Conservation (phyloP, 768 basidiomycete species). For the Agaricus sinodeliciosus region DNA sequence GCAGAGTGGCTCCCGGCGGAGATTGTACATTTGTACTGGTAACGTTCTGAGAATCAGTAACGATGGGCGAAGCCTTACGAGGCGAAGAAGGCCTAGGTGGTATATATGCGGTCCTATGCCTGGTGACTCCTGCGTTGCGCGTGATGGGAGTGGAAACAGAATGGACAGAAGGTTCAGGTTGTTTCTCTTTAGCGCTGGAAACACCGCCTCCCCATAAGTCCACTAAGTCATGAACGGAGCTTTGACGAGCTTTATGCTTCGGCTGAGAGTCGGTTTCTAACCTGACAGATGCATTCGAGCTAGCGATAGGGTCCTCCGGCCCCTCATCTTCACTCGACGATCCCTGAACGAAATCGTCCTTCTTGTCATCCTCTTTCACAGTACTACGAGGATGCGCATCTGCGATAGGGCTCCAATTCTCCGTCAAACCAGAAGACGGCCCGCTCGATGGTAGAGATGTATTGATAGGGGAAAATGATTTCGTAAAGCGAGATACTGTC, state of each 20-base stretch:
- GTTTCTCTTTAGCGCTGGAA: conserved; percentile 34
- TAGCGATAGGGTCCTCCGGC: conserved; percentile 36
- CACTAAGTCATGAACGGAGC: conserved; percentile 79
- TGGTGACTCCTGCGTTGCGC: conserved; percentile 1
- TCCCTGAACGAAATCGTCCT: conserved; percentile 30
- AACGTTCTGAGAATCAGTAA: background rate
- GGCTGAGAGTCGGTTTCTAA: conserved; percentile 21
- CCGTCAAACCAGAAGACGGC: conserved; percentile 21
- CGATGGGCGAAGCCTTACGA: conserved; percentile 1
- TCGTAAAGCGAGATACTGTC: conserved; percentile 29
- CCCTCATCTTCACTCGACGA: conserved; percentile 59
- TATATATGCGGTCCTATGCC: conserved; percentile 1
- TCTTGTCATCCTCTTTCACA: conserved; percentile 12
- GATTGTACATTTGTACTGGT: conserved; percentile 11
- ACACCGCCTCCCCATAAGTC: conserved; percentile 67
- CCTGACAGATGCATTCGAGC: conserved; percentile 17
- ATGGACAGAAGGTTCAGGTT: conserved; percentile 13
- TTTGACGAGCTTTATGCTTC: conserved; percentile 55
- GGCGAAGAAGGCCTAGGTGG: conserved; percentile 9
- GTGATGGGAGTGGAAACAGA: background rate
- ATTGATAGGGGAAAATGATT: conserved; percentile 29
- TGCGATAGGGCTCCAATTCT: conserved; percentile 43
- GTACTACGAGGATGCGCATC: conserved; percentile 13
- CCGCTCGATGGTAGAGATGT: conserved; percentile 13
- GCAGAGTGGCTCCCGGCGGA: conserved; percentile 16